Evolutionary conservation across 306 rosid genomes (phyloP).

Genomic region (Amphicarpaea edgeworthii): DNA sequence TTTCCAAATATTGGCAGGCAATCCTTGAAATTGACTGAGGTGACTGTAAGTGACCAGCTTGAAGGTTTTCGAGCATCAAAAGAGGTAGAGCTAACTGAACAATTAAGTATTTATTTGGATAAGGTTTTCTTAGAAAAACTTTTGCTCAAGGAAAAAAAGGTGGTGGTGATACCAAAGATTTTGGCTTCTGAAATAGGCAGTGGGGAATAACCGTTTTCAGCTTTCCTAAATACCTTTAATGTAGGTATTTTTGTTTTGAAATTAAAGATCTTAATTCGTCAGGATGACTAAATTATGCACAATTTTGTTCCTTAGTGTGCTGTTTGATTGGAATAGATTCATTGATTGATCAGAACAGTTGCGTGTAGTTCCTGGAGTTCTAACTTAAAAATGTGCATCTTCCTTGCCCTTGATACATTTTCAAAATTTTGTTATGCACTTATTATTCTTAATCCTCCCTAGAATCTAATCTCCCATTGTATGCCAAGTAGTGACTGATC

Average conservation of each 20-base stretch:
- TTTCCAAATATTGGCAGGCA: constrained; percentile 60
- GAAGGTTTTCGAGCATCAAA: constrained; percentile 94
- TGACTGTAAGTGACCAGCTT: constrained; percentile 90
- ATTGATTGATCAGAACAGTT: constrained; percentile 6
- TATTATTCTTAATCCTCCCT: not conserved
- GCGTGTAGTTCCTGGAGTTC: constrained; percentile 28
- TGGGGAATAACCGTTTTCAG: not conserved
- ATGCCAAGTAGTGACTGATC: constrained; percentile 1
- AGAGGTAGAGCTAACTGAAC: constrained; percentile 67
- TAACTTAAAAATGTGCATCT: not conserved
- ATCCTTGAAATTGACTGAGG: constrained; percentile 80
- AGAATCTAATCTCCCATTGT: not conserved
- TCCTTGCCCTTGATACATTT: constrained; percentile 13
- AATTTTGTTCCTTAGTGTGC: too few species aligned
- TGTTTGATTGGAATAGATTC: constrained; percentile 8
- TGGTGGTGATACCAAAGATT: not conserved
- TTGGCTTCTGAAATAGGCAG: not conserved
- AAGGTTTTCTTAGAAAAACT: not conserved
- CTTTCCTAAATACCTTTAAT: not conserved
- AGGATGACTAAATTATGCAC: not conserved
- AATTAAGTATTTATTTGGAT: constrained; percentile 30
- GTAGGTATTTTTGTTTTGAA: too few species aligned
- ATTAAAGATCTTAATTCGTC: constrained; percentile 2
- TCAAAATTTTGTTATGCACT: not conserved
- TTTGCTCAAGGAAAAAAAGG: constrained; percentile 8